Conservation (phyloP, 2,329 filamentous ascomycete species). For the Fusarium tricinctum region DNA sequence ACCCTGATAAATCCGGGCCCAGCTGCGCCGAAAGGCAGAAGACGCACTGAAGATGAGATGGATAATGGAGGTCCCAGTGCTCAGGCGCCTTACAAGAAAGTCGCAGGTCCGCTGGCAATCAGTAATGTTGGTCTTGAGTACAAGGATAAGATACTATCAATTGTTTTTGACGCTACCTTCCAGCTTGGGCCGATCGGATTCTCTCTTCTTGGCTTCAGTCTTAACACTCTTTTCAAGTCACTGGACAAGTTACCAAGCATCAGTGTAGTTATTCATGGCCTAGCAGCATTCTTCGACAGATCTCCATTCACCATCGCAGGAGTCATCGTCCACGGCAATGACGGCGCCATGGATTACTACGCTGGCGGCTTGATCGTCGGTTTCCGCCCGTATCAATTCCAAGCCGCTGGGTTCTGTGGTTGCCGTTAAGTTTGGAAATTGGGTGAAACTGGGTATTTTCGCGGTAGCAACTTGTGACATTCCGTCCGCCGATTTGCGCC, state of each 20-base stretch:
- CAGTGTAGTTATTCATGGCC: constrained; percentile 49
- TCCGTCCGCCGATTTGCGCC: constrained; percentile 35
- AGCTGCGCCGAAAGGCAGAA: rapidly evolving
- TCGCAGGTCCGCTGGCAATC: neutral
- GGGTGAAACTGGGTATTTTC: constrained; percentile 55
- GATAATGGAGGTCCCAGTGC: constrained; percentile 1
- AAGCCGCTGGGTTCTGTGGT: constrained; percentile 57
- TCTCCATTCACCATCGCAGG: constrained; percentile 57
- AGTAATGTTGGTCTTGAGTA: constrained; percentile 3
- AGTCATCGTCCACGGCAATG: constrained; percentile 50
- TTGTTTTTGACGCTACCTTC: constrained; percentile 1
- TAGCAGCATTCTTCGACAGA: constrained; percentile 53
- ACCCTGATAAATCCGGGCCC: neutral
- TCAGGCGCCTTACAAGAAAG: constrained; percentile 5
- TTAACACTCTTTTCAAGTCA: neutral
- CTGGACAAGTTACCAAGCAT: neutral
- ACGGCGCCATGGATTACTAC: constrained; percentile 51
- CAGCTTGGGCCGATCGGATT: constrained; percentile 14
- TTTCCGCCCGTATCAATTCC: constrained; percentile 55
- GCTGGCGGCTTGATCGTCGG: constrained; percentile 55
- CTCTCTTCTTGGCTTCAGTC: constrained; percentile 3
- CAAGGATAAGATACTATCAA: neutral
- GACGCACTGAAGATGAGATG: neutral
- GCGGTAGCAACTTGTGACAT: constrained; percentile 51
- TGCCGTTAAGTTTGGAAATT: constrained; percentile 51